Conservation (phyloP, 2,329 filamentous ascomycete species). For the Aspergillus terreus region DNA sequence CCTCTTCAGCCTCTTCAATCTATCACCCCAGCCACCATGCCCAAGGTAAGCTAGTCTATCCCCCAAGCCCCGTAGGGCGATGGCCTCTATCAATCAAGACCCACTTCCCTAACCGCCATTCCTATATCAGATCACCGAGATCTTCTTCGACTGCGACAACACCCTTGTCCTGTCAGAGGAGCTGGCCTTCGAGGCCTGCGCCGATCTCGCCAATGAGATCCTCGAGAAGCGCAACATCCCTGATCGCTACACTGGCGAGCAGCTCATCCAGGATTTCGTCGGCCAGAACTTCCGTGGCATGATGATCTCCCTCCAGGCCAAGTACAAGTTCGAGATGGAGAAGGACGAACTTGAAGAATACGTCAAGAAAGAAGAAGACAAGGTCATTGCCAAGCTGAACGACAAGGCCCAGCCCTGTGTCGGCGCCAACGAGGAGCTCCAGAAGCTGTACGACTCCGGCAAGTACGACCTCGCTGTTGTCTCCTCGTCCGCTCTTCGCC, state of each 20-base stretch:
- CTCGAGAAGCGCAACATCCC: constrained; percentile 62
- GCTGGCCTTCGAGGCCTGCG: constrained; percentile 86
- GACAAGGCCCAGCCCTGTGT: constrained; percentile 64
- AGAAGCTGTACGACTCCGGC: constrained; percentile 57
- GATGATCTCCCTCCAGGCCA: constrained; percentile 71
- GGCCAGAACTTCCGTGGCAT: constrained; percentile 94
- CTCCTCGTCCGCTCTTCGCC: constrained; percentile 71
- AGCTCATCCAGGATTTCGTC: constrained; percentile 81
- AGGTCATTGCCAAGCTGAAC: constrained; percentile 76
- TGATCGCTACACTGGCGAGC: constrained; percentile 70
- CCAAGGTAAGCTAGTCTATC: constrained; percentile 27
- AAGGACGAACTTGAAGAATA: constrained; percentile 68
- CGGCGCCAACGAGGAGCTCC: constrained; percentile 65
- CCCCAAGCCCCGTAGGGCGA: neutral
- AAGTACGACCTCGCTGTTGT: constrained; percentile 77
- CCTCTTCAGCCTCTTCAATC: constrained; percentile 5
- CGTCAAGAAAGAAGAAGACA: constrained; percentile 73
- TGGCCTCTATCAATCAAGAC: constrained; percentile 1
- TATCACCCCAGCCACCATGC: constrained; percentile 23
- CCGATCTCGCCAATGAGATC: constrained; percentile 83
- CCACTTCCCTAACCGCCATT: constrained; percentile 11
- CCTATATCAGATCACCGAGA: constrained; percentile 57
- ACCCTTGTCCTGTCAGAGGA: constrained; percentile 89
- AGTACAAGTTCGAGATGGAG: constrained; percentile 68
- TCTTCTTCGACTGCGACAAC: constrained; percentile 78